Conservation (phyloP, 768 basidiomycete genomes). For the Saitozyma podzolica region DNA sequence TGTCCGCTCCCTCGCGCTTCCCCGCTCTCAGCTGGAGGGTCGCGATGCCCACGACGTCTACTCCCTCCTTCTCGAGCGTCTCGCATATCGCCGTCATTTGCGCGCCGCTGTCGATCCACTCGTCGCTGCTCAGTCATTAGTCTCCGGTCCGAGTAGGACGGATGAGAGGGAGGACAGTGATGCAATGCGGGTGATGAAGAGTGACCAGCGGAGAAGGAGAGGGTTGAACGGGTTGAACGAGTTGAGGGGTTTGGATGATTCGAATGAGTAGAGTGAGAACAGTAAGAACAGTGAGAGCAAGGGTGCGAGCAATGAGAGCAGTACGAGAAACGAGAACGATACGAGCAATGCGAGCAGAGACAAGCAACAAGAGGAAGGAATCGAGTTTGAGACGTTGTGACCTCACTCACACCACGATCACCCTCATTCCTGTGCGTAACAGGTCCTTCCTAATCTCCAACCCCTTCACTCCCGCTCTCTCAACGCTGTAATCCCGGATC, state of each 20-base stretch:
- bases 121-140: background rate
- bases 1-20: background rate
- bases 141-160: background rate
- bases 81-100: slow-evolving; percentile 10
- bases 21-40: slow-evolving; percentile 8
- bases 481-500: slow-evolving; percentile 9
- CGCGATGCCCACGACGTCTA: slow-evolving; percentile 1
- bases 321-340: too few species aligned
- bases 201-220: too few species aligned
- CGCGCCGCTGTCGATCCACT: slow-evolving; percentile 12
- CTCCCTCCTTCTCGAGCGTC: background rate
- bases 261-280: too few species aligned
- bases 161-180: too few species aligned
- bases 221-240: too few species aligned
- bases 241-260: too few species aligned
- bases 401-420: slow-evolving; percentile 8
- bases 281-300: too few species aligned
- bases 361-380: background rate
- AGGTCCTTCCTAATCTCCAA: slow-evolving; percentile 13
- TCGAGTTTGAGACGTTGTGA: background rate
- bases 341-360: too few species aligned
- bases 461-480: slow-evolving; percentile 6
- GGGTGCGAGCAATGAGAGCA: too few species aligned
- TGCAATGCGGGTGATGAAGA: too few species aligned
- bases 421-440: slow-evolving; percentile 6